phyloP scores from a whole-genome alignment of 2,329 filamentous ascomycete species.

The Neofusicoccum ribis region DNA sequence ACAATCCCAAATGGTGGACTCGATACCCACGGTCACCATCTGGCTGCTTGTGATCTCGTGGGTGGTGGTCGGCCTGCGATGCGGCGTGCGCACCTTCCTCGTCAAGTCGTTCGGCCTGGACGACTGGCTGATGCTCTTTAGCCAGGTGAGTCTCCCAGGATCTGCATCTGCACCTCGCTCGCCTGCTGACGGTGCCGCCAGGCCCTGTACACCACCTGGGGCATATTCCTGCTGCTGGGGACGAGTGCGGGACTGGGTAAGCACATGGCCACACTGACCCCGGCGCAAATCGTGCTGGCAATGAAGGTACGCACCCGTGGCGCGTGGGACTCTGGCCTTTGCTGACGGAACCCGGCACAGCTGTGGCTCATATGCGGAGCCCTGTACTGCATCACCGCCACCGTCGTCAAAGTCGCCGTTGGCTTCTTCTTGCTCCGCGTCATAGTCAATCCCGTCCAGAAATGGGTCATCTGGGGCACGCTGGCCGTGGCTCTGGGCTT shows the following conservation, averaged over 20 bases:
- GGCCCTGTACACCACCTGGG: slow-evolving; percentile 43
- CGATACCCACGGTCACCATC: neutral
- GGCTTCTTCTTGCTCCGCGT: slow-evolving; percentile 55
- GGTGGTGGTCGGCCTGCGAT: slow-evolving; percentile 37
- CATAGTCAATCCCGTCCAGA: slow-evolving; percentile 47
- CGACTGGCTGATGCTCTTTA: slow-evolving; percentile 44
- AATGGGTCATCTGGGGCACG: slow-evolving; percentile 43
- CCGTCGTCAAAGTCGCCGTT: slow-evolving; percentile 53
- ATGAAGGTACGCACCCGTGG: slow-evolving; percentile 25
- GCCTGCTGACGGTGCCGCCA: neutral
- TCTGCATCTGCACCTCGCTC: neutral
- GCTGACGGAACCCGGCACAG: slow-evolving; percentile 27
- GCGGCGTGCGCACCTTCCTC: slow-evolving; percentile 39
- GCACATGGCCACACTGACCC: slow-evolving; percentile 30
- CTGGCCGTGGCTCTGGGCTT: slow-evolving; percentile 6
- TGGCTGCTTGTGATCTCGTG: slow-evolving; percentile 38
- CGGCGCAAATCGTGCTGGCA: slow-evolving; percentile 29
- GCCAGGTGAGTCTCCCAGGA: slow-evolving; percentile 40
- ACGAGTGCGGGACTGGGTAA: slow-evolving; percentile 40
- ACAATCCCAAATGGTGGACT: neutral
- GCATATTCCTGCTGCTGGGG: slow-evolving; percentile 31
- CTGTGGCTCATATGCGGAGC: slow-evolving; percentile 58
- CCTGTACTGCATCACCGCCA: slow-evolving; percentile 52
- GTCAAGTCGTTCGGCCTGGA: slow-evolving; percentile 41
- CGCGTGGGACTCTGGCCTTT: neutral